Base-by-base conservation (phyloP, 805 yeast species). In the Clavispora vitiphila region DNA sequence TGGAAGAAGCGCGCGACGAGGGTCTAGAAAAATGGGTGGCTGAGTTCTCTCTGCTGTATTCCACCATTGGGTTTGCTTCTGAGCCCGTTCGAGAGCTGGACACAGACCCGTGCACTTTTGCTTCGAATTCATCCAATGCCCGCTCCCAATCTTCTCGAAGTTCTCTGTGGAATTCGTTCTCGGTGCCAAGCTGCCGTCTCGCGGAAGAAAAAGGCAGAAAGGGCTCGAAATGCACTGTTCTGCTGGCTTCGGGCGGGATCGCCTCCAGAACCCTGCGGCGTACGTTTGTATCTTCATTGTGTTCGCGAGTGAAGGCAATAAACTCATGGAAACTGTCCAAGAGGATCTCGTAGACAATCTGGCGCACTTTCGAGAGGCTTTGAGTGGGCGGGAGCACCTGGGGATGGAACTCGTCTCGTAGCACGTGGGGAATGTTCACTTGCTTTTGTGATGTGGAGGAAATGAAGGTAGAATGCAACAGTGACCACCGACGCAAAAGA, bases 241-340 rank as follows among this genome's bases (percentile, higher is more conserved):
- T 18, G 26, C 34, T 20, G 24, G 34, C 38, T 8, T 52, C 58
- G 2, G 62, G 58, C 9, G 60, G 47, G 23, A 57, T 40, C 27
- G 45, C 41, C 24, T 55, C 61, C 43, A 56, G 57, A 22, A 35
- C 39, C 14, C 62, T 48, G 10, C 61, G 43, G 20, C 40, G 41
- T 8, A 35, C 12, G n/a, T 36, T 34, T 2, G 36, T 19, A 22
- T 38, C 42, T 22, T 27, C 19, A 21, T 42, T 43, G 23, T 29
- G 21, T 36, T 42, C 48, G n/a, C 54, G 48, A 19, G 53, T 51
- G 39, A 42, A 37, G 40, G 48, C 51, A 23, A 62, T 40, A 23
- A 64, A 67, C 48, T 64, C 71, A 46, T 58, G 53, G 47, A 59
- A 67, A 37, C 60, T 58, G 44, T 59, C 67, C 41, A 49, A 41